A percentile compares a stretch with the other conserved stretches of the same genome.
These are phyloP conservation scores for Cucurbita moschata DNA, from an alignment of 306 rosid species.

Conservation along the genomic window DNA sequence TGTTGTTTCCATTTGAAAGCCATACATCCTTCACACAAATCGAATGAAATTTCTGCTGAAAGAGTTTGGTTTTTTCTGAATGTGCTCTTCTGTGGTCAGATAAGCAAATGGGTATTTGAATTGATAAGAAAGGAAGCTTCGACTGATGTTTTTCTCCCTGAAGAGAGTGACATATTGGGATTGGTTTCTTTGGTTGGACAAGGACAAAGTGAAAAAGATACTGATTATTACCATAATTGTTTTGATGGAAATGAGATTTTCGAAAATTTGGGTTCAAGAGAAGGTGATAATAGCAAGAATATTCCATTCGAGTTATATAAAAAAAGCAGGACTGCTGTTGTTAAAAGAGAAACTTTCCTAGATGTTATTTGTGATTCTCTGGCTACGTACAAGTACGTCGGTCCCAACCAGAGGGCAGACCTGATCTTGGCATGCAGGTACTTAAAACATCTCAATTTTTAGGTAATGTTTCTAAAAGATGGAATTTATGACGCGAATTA, in stretches of 20 bases:
- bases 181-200: constrained; percentile 7
- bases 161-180: constrained; percentile 18
- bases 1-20: neutral
- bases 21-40: neutral
- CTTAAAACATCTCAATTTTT: neutral
- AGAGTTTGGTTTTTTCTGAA: neutral
- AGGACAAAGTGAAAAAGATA: constrained; percentile 17
- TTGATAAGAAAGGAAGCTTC: constrained; percentile 31
- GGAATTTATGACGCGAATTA: neutral
- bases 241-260: constrained; percentile 17
- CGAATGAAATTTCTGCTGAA: neutral
- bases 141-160: constrained; percentile 27
- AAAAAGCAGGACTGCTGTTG: constrained; percentile 54
- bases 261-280: constrained; percentile 16
- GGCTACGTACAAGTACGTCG: constrained; percentile 79
- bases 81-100: constrained; percentile 38
- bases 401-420: constrained; percentile 86
- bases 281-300: constrained; percentile 28
- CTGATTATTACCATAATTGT: neutral
- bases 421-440: constrained; percentile 84
- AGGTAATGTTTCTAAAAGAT: neutral
- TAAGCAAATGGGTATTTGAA: constrained; percentile 71
- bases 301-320: constrained; percentile 76
- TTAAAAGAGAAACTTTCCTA: constrained; percentile 48
- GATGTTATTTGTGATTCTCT: constrained; percentile 66